Percentiles rank a stretch among this genome's conserved stretches.
These are phyloP conservation scores for Schizosaccharomyces lindneri DNA, from an alignment of 805 yeast species.

Conservation along the genomic window DNA sequence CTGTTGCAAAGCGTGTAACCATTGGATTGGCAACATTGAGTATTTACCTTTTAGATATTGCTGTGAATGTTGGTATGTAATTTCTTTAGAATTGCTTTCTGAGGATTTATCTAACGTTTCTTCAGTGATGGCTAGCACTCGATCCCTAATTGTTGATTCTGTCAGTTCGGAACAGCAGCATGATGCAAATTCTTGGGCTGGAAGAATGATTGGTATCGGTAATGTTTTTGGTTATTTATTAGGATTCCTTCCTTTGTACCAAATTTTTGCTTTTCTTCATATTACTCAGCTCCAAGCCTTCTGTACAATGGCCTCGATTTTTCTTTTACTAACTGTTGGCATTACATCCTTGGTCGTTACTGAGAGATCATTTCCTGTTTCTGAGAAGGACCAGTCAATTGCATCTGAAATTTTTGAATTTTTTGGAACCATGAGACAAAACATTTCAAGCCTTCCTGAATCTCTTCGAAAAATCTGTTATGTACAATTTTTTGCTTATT, in stretches of 20 bases:
- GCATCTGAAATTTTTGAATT: conserved; percentile 3
- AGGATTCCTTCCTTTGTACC: conserved; percentile 23
- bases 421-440: conserved; percentile 5
- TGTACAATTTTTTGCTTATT: conserved; percentile 42
- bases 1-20: conserved; percentile 1
- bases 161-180: conserved; percentile 33
- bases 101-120: neutral
- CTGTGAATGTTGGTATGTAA: conserved; percentile 16
- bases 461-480: conserved; percentile 27
- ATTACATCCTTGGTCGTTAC: conserved; percentile 19
- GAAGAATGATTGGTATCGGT: conserved; percentile 34
- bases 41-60: conserved; percentile 29
- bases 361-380: conserved; percentile 23
- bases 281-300: conserved; percentile 28
- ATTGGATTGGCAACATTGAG: conserved; percentile 28
- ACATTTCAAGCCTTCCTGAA: conserved; percentile 19
- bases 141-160: conserved; percentile 39
- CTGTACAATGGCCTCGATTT: conserved; percentile 19
- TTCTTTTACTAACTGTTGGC: conserved; percentile 19
- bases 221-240: conserved; percentile 32
- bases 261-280: conserved; percentile 19
- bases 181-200: conserved; percentile 41
- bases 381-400: conserved; percentile 12
- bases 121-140: conserved; percentile 32
- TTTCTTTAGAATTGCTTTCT: neutral